These are phyloP conservation scores for Magnolia changhungtana DNA, from an alignment of 164 flowering plant species.

Conservation along the genomic window DNA sequence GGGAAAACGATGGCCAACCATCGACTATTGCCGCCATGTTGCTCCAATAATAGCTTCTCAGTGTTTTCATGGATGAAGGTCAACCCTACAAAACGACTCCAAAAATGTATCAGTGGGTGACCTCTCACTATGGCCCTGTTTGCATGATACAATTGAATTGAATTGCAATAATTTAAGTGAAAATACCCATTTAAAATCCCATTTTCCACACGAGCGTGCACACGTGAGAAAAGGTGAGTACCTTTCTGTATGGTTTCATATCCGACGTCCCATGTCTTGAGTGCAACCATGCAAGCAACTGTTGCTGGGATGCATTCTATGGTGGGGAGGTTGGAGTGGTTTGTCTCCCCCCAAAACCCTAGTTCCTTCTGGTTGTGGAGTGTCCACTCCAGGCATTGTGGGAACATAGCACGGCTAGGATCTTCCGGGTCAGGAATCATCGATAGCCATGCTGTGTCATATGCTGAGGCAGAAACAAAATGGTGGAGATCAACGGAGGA, in stretches of 20 bases:
- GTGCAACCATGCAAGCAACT: constrained; percentile 44
- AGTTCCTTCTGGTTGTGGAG: constrained; percentile 33
- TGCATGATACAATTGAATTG: too few relatives aligned
- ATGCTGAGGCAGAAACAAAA: constrained; percentile 35
- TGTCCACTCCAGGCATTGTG: constrained; percentile 38
- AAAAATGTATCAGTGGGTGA: too few relatives aligned
- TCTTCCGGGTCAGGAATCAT: constrained; percentile 33
- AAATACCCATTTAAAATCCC: too few relatives aligned
- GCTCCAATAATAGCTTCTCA: neutral
- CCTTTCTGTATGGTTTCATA: constrained; percentile 23
- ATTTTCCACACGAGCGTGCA: neutral
- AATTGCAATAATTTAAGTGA: too few relatives aligned
- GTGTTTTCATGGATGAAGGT: neutral
- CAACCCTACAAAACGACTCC: neutral
- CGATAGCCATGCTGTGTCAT: constrained; percentile 58
- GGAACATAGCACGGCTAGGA: constrained; percentile 30
- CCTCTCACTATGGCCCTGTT: too few relatives aligned
- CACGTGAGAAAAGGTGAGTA: constrained; percentile 5
- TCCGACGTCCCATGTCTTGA: constrained; percentile 36
- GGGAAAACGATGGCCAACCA: constrained; percentile 3
- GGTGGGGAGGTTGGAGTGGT: constrained; percentile 19
- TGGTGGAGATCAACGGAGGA: constrained; percentile 5
- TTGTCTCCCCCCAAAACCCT: constrained; percentile 42
- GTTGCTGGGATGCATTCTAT: constrained; percentile 39
- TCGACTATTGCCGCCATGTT: neutral